Conservation (phyloP, 768 basidiomycete genomes). For the Boletus rubropictus region DNA sequence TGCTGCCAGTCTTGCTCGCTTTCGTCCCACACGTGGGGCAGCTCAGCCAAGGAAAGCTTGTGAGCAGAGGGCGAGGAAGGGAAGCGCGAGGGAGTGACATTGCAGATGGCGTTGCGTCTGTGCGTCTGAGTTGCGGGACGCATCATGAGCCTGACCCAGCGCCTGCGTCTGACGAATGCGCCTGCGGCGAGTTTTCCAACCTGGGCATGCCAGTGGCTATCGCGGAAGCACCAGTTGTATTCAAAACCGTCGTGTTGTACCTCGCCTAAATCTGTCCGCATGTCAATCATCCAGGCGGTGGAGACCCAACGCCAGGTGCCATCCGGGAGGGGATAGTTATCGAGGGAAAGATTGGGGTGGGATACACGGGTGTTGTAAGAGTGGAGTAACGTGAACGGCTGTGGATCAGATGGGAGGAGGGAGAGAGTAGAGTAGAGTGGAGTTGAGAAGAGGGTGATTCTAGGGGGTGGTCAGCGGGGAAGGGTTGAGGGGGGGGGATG, state of each 20-base stretch:
- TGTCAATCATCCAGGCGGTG: constrained; percentile 80
- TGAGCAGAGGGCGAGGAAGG: constrained; percentile 21
- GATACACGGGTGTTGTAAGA: constrained; percentile 34
- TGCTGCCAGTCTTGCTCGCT: constrained; percentile 57
- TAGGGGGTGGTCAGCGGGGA: constrained; percentile 27
- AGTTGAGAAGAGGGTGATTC: constrained; percentile 62
- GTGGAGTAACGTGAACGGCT: constrained; percentile 62
- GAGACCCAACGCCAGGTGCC: constrained; percentile 81
- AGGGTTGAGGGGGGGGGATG: neutral
- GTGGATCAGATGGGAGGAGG: constrained; percentile 67
- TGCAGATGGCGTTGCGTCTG: neutral
- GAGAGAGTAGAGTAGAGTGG: constrained; percentile 67
- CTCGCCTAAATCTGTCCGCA: constrained; percentile 69
- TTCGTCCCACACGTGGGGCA: constrained; percentile 50
- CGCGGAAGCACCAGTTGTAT: constrained; percentile 75
- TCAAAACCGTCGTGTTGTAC: constrained; percentile 83
- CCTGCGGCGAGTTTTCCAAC: constrained; percentile 56
- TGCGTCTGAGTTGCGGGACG: constrained; percentile 41
- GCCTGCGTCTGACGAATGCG: constrained; percentile 69
- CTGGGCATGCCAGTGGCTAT: constrained; percentile 58
- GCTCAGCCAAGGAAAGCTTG: constrained; percentile 9
- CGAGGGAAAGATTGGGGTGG: constrained; percentile 53
- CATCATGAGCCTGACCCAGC: constrained; percentile 86
- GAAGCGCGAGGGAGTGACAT: neutral
- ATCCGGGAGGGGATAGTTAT: constrained; percentile 69